These are phyloP conservation scores for Dendrothele bispora DNA, from an alignment of 768 basidiomycete genomes.

Conservation along the genomic window DNA sequence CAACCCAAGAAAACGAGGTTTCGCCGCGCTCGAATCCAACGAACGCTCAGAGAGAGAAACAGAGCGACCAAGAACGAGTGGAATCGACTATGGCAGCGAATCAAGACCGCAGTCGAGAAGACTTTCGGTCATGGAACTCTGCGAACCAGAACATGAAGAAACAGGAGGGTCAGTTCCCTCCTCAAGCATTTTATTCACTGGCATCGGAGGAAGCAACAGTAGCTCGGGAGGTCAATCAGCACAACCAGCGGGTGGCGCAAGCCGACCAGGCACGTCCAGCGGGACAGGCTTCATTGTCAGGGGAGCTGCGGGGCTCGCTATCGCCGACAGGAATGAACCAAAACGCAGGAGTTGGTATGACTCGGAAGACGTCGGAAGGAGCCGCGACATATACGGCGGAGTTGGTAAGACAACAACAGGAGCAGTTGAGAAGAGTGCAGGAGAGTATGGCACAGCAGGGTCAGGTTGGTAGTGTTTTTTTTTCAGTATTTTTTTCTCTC, in stretches of 20 bases:
- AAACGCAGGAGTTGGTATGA: background rate
- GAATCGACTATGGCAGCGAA: background rate
- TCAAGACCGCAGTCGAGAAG: slow-evolving; percentile 5
- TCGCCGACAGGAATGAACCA: slow-evolving; percentile 1
- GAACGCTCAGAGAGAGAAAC: background rate
- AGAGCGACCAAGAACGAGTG: background rate
- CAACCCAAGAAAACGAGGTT: slow-evolving; percentile 3
- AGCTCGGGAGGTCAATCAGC: background rate
- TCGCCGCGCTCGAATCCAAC: slow-evolving; percentile 1
- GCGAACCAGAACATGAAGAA: background rate
- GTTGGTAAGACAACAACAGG: slow-evolving; percentile 7
- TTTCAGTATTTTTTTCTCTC: too few species aligned
- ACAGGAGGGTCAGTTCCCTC: slow-evolving; percentile 1
- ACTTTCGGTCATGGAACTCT: slow-evolving; percentile 9
- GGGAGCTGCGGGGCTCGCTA: slow-evolving; percentile 8
- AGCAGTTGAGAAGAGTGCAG: slow-evolving; percentile 1
- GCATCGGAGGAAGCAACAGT: background rate
- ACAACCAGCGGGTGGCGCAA: background rate
- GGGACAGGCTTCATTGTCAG: slow-evolving; percentile 9
- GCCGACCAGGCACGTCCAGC: slow-evolving; percentile 6
- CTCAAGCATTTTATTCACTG: too few species aligned
- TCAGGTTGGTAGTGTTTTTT: too few species aligned
- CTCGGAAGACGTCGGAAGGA: background rate
- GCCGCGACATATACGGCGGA: slow-evolving; percentile 2
- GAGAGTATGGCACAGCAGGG: too few species aligned